Conservation (phyloP, 305 asterid genomes). For the Fraxinus dipetala region DNA sequence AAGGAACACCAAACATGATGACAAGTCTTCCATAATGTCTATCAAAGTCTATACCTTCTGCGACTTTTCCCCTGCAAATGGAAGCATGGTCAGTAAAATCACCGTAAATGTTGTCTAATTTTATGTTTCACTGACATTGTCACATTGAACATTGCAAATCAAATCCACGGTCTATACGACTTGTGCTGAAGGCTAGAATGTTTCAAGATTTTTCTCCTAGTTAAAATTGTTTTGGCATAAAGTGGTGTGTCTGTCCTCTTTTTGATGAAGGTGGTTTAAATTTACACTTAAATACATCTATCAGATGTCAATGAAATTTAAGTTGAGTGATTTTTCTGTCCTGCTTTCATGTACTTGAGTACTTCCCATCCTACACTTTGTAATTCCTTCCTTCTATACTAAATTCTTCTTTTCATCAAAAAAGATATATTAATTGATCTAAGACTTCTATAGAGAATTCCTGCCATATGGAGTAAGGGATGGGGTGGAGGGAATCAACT, state of each 20-base stretch:
- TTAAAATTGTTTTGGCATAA: neutral
- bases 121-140: neutral
- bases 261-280: neutral
- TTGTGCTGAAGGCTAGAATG: neutral
- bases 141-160: neutral
- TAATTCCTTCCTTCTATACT: neutral
- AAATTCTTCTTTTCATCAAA: neutral
- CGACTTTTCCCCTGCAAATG: conserved; percentile 89
- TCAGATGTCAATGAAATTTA: neutral
- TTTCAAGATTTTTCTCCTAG: neutral
- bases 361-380: neutral
- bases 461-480: neutral
- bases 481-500: neutral
- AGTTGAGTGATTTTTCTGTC: neutral
- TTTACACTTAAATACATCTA: neutral
- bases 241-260: neutral
- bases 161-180: neutral
- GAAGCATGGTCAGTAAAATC: conserved; percentile 7
- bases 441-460: neutral
- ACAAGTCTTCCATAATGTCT: conserved; percentile 98
- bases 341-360: conserved; percentile 13
- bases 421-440: neutral
- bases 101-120: neutral
- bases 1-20: conserved; percentile 95
- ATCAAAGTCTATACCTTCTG: conserved; percentile 98